Percentiles rank a stretch among this genome's conserved stretches.
Conservation (phyloP, 2,329 filamentous ascomycete species). For the Botrytis tulipae region DNA sequence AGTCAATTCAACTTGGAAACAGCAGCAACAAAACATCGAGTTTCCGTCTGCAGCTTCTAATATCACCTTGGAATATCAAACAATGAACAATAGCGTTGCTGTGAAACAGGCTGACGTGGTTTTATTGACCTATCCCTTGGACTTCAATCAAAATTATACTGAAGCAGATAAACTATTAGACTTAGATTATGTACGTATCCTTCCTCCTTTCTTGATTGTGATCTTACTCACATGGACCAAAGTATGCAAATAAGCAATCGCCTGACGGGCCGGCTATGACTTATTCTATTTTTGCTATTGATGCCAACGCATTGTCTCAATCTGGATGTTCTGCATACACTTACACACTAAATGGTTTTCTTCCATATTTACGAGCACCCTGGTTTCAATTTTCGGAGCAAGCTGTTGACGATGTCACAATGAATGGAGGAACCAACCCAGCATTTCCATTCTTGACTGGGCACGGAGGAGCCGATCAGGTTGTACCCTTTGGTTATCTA, state of each 20-base stretch:
- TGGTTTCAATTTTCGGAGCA: slow-evolving; percentile 73
- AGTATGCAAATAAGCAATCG: slow-evolving; percentile 67
- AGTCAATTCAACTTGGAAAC: slow-evolving; percentile 57
- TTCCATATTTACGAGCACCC: slow-evolving; percentile 63
- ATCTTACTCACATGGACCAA: slow-evolving; percentile 20
- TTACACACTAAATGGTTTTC: slow-evolving; percentile 61
- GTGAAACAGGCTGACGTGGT: slow-evolving; percentile 73
- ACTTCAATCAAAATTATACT: slow-evolving; percentile 55
- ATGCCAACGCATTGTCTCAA: slow-evolving; percentile 62
- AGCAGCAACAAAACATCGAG: slow-evolving; percentile 56
- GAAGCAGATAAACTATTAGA: slow-evolving; percentile 49
- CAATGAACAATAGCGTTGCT: slow-evolving; percentile 63
- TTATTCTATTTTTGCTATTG: slow-evolving; percentile 66
- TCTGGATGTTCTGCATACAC: slow-evolving; percentile 69
- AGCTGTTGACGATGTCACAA: slow-evolving; percentile 55
- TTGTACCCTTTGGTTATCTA: slow-evolving; percentile 65
- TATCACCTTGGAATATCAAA: slow-evolving; percentile 62
- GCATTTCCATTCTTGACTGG: slow-evolving; percentile 64
- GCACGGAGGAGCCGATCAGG: slow-evolving; percentile 66
- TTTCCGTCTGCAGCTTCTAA: slow-evolving; percentile 52
- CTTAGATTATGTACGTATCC: slow-evolving; percentile 56
- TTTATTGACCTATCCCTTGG: slow-evolving; percentile 62
- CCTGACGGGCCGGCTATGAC: slow-evolving; percentile 70
- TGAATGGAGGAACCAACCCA: slow-evolving; percentile 51
- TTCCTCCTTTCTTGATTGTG: neutral